These are phyloP conservation scores for Fusarium annulatum DNA, from an alignment of 2,329 filamentous ascomycete species.

Conservation along the genomic window DNA sequence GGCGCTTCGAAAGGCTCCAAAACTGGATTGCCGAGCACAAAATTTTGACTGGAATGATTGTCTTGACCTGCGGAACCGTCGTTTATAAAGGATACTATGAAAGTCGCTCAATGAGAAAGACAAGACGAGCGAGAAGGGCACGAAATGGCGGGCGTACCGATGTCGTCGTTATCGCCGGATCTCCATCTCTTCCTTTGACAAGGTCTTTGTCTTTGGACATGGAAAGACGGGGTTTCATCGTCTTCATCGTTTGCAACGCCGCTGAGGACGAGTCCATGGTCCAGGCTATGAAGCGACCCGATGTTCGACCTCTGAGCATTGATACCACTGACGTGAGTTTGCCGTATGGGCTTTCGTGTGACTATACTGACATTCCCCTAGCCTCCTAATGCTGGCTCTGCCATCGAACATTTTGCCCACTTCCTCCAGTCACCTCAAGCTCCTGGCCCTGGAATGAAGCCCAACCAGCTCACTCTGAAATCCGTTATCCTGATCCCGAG, in stretches of 20 bases:
- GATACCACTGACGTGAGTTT: conserved; percentile 81
- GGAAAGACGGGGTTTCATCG: conserved; percentile 90
- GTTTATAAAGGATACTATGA: conserved; percentile 63
- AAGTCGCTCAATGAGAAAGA: conserved; percentile 70
- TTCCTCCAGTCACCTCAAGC: conserved; percentile 80
- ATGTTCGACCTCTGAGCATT: conserved; percentile 84
- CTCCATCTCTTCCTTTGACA: conserved; percentile 84
- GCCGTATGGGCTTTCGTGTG: background rate
- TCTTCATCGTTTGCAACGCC: conserved; percentile 89
- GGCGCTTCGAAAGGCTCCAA: conserved; percentile 65
- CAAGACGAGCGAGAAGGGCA: conserved; percentile 80
- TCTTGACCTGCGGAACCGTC: conserved; percentile 77
- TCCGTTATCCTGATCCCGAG: conserved; percentile 87
- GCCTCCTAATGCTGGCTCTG: conserved; percentile 75
- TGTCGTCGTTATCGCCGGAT: conserved; percentile 89
- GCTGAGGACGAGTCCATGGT: conserved; percentile 86
- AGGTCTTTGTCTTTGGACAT: conserved; percentile 86
- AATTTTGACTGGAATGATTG: conserved; percentile 75
- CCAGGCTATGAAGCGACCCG: conserved; percentile 78
- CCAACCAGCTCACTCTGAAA: conserved; percentile 80
- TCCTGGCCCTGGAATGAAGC: conserved; percentile 79
- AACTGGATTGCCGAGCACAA: conserved; percentile 80
- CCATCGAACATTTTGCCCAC: conserved; percentile 76
- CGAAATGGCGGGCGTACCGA: conserved; percentile 87
- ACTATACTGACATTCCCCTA: conserved; percentile 49